Evolutionary conservation across 108 stramenopile species (phyloP).

Genomic region (Chaetoceros tenuissimus): DNA sequence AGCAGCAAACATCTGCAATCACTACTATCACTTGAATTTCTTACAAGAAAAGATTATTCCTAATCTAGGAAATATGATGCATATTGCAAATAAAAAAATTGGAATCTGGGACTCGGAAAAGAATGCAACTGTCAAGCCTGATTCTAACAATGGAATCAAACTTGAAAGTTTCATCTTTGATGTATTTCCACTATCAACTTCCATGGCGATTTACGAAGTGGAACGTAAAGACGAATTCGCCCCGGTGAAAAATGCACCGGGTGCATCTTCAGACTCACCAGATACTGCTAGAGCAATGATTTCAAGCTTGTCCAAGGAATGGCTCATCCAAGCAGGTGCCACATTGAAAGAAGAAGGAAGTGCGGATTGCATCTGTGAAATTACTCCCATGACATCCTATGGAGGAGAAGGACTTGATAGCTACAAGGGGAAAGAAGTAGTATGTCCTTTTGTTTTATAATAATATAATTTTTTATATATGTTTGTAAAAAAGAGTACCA

Average conservation of each 20-base stretch:
- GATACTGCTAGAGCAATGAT: constrained; percentile 69
- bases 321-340: constrained; percentile 56
- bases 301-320: constrained; percentile 57
- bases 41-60: constrained; percentile 66
- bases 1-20: constrained; percentile 98
- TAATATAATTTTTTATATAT: background rate
- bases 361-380: constrained; percentile 46
- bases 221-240: constrained; percentile 91
- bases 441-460: constrained; percentile 53
- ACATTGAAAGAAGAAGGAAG: constrained; percentile 37
- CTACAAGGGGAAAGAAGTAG: constrained; percentile 39
- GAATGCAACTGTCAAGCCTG: constrained; percentile 50
- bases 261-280: constrained; percentile 59
- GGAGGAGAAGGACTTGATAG: constrained; percentile 75
- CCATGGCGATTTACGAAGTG: constrained; percentile 88
- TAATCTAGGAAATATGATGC: constrained; percentile 79
- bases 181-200: constrained; percentile 83
- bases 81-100: constrained; percentile 96
- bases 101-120: constrained; percentile 67
- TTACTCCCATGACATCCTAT: constrained; percentile 68
- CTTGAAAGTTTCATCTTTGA: constrained; percentile 99
- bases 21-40: constrained; percentile 92
- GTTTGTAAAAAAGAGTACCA: too few species aligned
- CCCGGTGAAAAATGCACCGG: constrained; percentile 94
- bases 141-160: constrained; percentile 91